These are phyloP conservation scores for Xylaria sp. DNA, from an alignment of 2,329 filamentous ascomycete genomes.

Conservation along the genomic window DNA sequence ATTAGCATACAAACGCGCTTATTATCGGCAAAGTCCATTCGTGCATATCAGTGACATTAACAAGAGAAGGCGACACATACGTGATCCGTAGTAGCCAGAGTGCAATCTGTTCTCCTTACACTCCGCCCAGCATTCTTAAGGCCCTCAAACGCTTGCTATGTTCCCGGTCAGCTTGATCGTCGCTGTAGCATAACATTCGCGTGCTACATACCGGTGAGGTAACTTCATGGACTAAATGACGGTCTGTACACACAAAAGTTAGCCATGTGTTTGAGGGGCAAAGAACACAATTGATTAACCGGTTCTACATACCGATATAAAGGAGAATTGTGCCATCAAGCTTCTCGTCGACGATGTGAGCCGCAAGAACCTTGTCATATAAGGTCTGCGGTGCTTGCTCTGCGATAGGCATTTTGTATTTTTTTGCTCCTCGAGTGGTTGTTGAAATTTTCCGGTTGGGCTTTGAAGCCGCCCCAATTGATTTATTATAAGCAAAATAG, in stretches of 20 bases:
- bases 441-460: slow-evolving; percentile 14
- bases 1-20: slow-evolving; percentile 27
- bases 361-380: slow-evolving; percentile 97
- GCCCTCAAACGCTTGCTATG: slow-evolving; percentile 94
- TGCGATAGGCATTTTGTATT: slow-evolving; percentile 69
- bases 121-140: slow-evolving; percentile 87
- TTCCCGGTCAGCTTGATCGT: slow-evolving; percentile 37
- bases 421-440: slow-evolving; percentile 8
- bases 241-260: slow-evolving; percentile 63
- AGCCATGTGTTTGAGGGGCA: slow-evolving; percentile 21
- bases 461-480: slow-evolving; percentile 3
- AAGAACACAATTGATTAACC: slow-evolving; percentile 8
- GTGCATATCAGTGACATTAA: slow-evolving; percentile 17
- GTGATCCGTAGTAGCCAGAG: slow-evolving; percentile 94
- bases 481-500: neutral
- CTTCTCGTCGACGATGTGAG: slow-evolving; percentile 95
- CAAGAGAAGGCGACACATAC: slow-evolving; percentile 63
- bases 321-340: slow-evolving; percentile 90
- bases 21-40: slow-evolving; percentile 22
- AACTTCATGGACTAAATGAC: slow-evolving; percentile 97
- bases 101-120: slow-evolving; percentile 95
- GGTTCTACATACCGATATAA: slow-evolving; percentile 79
- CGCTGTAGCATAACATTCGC: neutral
- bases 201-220: slow-evolving; percentile 81
- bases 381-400: slow-evolving; percentile 74